Evolutionary conservation across 768 basidiomycete species (phyloP), one percentile per base, ranked within the genome.

Genomic region (Clathrus columnatus): DNA sequence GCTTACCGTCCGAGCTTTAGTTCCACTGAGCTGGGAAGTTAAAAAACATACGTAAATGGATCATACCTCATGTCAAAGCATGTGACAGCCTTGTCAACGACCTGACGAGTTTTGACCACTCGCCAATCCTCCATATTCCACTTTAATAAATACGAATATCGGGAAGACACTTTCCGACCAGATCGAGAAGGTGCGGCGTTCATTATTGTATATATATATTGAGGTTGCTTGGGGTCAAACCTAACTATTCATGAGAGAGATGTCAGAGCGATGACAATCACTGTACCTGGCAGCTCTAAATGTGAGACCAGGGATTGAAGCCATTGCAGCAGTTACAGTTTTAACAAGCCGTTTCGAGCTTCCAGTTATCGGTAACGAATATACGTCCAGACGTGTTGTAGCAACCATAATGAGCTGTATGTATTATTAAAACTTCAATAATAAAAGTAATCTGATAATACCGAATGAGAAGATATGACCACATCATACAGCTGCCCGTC

Each of bases 401-500:
- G 84, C 85, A 2, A 79, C 79, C 20, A 90, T 65, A 43, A 87
- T 74, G 21, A 91, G 67, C 88, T 91, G 28, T 17, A 51, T 26
- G n/a, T 7, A 26, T 50, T 8, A 59, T 53, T n/a, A 58, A 48
- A 18, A 50, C 27, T 24, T 17, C 46, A 21, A 26, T 27, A 7
- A 32, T 59, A 2, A 56, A 47, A 32, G 41, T 28, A 28, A 57
- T 44, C 16, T 48, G 46, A 48, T 18, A 51, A 44, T 64, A 89
- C 89, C 20, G 75, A 79, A 10, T 77, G 75, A 4, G 74, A 69
- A 24, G 85, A 85, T 73, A 96, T 88, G 6, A 89, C 78, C 17
- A 81, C 82, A 63, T 95, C 93, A 57, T 91, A 95, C 45, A 98
- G 82, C 67, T 96, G 92, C 46, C 83, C 84, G 11, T 80, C 79